Evolutionary conservation across 2,329 filamentous ascomycete species (phyloP).

Genomic region (Ceratocystis colombiana): DNA sequence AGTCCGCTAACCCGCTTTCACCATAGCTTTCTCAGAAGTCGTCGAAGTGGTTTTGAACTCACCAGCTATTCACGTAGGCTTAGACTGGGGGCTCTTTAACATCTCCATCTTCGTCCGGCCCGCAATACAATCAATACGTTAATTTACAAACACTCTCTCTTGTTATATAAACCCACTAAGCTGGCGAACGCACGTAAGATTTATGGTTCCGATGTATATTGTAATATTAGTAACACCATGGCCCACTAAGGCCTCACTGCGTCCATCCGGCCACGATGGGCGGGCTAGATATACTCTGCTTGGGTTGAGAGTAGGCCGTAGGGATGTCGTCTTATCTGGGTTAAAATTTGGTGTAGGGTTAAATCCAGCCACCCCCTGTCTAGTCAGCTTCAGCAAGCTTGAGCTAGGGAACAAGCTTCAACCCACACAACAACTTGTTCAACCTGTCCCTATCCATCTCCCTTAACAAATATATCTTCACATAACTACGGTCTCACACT

Average conservation of each 20-base stretch:
- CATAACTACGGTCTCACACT: background rate
- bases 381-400: background rate
- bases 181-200: background rate
- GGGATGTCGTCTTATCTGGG: background rate
- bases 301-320: no score
- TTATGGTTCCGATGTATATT: no score
- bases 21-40: conserved; percentile 22
- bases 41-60: conserved; percentile 18
- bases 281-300: no score
- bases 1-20: conserved; percentile 4
- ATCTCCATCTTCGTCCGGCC: no score
- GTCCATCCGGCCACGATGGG: no score
- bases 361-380: background rate
- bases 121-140: background rate
- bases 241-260: no score
- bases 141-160: background rate
- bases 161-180: background rate
- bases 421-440: background rate
- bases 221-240: no score
- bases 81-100: no score
- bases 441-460: background rate
- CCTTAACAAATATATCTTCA: background rate
- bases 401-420: background rate
- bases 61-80: background rate
- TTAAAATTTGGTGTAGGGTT: background rate